Evolutionary conservation across 225 moss, liverwort and hornwort genomes (phyloP).

Genomic region (Physcomitrium patens): DNA sequence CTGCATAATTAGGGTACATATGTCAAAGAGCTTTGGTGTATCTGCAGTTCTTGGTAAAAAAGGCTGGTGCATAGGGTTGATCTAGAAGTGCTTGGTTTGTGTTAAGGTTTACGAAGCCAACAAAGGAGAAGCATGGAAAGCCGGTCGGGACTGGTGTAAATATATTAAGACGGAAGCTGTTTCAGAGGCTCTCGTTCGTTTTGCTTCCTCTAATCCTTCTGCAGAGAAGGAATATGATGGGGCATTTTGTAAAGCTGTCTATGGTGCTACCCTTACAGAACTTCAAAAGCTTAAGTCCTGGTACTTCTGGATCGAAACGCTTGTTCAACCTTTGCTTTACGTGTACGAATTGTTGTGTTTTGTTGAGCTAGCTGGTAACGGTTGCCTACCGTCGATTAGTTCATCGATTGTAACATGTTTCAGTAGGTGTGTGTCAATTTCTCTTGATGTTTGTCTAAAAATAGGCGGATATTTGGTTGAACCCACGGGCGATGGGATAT

Average conservation of each 20-base stretch:
- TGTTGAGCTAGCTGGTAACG: neutral
- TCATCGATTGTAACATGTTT: neutral
- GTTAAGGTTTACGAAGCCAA: conserved; percentile 73
- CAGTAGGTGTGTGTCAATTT: neutral
- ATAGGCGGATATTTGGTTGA: neutral
- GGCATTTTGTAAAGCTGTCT: conserved; percentile 56
- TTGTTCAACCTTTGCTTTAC: neutral
- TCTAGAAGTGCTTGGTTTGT: neutral
- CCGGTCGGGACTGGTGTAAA: conserved; percentile 70
- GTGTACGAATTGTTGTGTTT: neutral
- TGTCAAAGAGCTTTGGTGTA: neutral
- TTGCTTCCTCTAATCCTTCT: conserved; percentile 77
- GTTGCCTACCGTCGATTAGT: neutral
- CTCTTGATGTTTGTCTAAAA: neutral
- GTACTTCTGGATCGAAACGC: conserved; percentile 46
- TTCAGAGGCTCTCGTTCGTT: conserved; percentile 66
- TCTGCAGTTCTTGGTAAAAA: neutral
- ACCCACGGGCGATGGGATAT: neutral
- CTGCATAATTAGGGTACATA: neutral
- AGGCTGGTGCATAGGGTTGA: neutral
- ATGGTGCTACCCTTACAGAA: conserved; percentile 66
- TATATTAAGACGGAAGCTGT: conserved; percentile 58
- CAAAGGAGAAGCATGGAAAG: conserved; percentile 59
- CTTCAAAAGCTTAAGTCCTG: conserved; percentile 77
- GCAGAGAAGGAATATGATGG: conserved; percentile 62